Base-by-base conservation (phyloP, 2,329 filamentous ascomycete species). In the Fusarium sp. region DNA sequence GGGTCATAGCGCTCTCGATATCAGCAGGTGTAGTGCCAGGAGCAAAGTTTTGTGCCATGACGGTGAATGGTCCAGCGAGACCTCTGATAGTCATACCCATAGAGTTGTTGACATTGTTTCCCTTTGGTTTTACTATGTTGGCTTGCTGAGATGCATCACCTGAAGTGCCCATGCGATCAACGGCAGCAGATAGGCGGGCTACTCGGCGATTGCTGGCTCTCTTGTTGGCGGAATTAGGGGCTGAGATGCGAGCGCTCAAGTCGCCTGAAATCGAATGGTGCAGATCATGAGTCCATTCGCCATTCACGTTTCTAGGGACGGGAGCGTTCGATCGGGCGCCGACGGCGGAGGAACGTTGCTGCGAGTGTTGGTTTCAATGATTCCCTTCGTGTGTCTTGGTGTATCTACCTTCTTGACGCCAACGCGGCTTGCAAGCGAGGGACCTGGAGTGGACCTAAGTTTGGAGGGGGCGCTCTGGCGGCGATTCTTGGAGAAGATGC, bases 21-120 rank as follows among this genome's bases (percentile, higher is more conserved):
- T 96, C 93, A 30, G 91, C 92, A 3, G 91, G 91, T 9, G 93
- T 94, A 1, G 93, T 96, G 40, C 93, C 93, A 3, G 89, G 89
- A 15, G 92, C 93, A 77, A 96, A 94, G 83, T 96, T 96, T 79
- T 92, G 91, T 5, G 91, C 92, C 77, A 93, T 87, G 25, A 96
- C 87, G 20, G 88, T 87, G 73, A 88, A 93, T 2, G 92, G 92
- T 0, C 92, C 91, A 1, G 90, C 90, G 11, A 91, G 82, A n/a
- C 93, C 93, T 56, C 89, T 85, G 70, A 96, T 95, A 38, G 86
- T 90, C 47, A 95, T 86, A 22, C 90, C 89, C 65, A 79, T 77
- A 24, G 69, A 74, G n/a, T 45, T 53, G 34, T 25, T 52, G 18
- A 66, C 66, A 38, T 71, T 47, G 34, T 58, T 47, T 18, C 22